Conservation (phyloP, 768 basidiomycete genomes). For the Amanita rimosa region DNA sequence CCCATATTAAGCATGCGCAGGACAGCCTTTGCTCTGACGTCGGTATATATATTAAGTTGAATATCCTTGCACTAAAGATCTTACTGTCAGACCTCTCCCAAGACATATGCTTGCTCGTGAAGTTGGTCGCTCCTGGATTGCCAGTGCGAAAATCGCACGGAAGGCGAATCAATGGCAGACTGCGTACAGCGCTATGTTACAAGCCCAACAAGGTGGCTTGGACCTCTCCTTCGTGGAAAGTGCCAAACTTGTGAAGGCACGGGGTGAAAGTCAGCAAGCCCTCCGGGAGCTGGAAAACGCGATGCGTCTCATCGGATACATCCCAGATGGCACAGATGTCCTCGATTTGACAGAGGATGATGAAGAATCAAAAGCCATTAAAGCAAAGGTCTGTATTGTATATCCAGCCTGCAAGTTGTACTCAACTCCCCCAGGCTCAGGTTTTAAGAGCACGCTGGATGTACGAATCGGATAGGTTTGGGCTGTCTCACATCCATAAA, state of each 20-base stretch:
- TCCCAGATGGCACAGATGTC: conserved; percentile 28
- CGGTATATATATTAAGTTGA: conserved; percentile 30
- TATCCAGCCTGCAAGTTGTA: background rate
- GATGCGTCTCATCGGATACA: conserved; percentile 42
- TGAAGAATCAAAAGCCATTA: conserved; percentile 37
- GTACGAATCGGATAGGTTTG: conserved; percentile 79
- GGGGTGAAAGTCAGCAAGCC: conserved; percentile 74
- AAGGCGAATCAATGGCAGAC: conserved; percentile 96
- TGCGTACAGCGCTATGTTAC: conserved; percentile 90
- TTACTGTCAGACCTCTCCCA: conserved; percentile 18
- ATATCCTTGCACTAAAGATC: conserved; percentile 3
- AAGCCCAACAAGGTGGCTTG: conserved; percentile 66
- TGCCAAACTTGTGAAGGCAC: conserved; percentile 73
- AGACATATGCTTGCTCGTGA: conserved; percentile 35
- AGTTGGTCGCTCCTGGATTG: conserved; percentile 81
- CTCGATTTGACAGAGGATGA: conserved; percentile 52
- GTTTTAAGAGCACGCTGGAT: conserved; percentile 87
- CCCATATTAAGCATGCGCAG: conserved; percentile 84
- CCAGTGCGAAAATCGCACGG: conserved; percentile 90
- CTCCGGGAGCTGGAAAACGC: conserved; percentile 77
- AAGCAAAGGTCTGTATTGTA: conserved; percentile 51
- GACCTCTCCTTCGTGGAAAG: conserved; percentile 82
- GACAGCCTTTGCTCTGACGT: conserved; percentile 56
- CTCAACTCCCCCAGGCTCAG: conserved; percentile 40
- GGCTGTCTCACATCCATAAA: conserved; percentile 46